These are phyloP conservation scores for Musa troglodytarum DNA, from an alignment of 176 grass and related monocot genomes.

Conservation along the genomic window DNA sequence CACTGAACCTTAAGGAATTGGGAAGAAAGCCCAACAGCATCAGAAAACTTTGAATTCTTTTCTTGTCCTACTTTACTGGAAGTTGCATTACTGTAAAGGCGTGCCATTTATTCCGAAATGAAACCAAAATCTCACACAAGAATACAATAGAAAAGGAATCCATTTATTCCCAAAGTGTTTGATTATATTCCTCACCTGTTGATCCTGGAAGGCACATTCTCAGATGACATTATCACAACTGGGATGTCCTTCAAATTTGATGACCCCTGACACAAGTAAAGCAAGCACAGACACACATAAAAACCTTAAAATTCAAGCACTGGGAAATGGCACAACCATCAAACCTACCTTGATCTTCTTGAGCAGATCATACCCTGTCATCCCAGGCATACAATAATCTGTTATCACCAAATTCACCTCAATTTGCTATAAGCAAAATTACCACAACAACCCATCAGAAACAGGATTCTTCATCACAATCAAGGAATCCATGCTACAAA, in stretches of 20 bases:
- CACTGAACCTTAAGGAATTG: neutral
- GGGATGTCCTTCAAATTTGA: slow-evolving; percentile 72
- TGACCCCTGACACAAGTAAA: slow-evolving; percentile 45
- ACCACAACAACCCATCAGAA: neutral
- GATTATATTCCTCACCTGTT: slow-evolving; percentile 48
- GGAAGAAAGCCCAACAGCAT: neutral
- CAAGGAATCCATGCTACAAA: neutral
- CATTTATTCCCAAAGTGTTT: neutral
- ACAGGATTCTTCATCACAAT: neutral
- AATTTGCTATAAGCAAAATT: slow-evolving; percentile 34
- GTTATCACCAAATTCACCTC: slow-evolving; percentile 93
- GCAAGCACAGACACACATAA: slow-evolving; percentile 7
- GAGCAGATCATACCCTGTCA: slow-evolving; percentile 92
- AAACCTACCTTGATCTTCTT: slow-evolving; percentile 78
- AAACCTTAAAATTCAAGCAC: slow-evolving; percentile 3
- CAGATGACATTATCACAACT: slow-evolving; percentile 94
- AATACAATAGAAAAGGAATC: neutral
- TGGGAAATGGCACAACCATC: neutral
- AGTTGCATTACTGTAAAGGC: neutral
- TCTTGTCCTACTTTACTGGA: neutral
- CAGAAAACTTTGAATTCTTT: neutral
- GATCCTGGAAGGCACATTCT: slow-evolving; percentile 93
- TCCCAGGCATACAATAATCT: slow-evolving; percentile 94
- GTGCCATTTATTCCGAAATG: neutral
- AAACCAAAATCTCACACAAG: neutral